phyloP scores from a whole-genome alignment of 2,329 filamentous ascomycete species.

The Botrytis aclada region DNA sequence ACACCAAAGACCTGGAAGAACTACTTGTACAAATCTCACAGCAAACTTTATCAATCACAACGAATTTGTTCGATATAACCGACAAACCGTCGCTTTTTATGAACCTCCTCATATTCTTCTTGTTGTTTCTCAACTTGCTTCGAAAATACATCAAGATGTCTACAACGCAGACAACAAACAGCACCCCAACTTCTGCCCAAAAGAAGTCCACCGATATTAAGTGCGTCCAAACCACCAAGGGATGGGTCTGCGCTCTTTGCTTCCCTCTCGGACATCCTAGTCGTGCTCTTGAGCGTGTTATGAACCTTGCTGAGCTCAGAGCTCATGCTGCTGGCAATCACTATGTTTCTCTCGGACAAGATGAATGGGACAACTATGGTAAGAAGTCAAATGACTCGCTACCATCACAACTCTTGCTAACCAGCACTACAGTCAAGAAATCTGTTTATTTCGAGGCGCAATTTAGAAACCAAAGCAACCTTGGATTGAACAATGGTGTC shows the following conservation, averaged over 20 bases:
- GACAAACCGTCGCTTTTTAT: neutral
- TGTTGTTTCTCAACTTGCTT: neutral
- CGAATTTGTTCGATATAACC: neutral
- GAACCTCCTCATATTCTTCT: neutral
- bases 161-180: neutral
- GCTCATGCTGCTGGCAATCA: neutral
- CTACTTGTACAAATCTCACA: neutral
- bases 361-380: slow-evolving; percentile 1
- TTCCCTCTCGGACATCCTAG: slow-evolving; percentile 5
- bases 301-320: neutral
- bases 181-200: neutral
- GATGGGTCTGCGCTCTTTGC: slow-evolving; percentile 16
- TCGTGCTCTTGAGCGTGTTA: slow-evolving; percentile 4
- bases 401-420: neutral
- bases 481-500: neutral
- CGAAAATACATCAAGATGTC: neutral
- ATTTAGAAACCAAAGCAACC: neutral
- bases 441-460: slow-evolving; percentile 14
- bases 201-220: neutral
- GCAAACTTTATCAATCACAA: neutral
- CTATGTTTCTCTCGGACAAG: neutral
- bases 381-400: neutral
- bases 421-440: neutral
- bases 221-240: slow-evolving; percentile 5
- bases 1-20: neutral